Conservation (phyloP, 257 asterid species). For the Coffea canephora region DNA sequence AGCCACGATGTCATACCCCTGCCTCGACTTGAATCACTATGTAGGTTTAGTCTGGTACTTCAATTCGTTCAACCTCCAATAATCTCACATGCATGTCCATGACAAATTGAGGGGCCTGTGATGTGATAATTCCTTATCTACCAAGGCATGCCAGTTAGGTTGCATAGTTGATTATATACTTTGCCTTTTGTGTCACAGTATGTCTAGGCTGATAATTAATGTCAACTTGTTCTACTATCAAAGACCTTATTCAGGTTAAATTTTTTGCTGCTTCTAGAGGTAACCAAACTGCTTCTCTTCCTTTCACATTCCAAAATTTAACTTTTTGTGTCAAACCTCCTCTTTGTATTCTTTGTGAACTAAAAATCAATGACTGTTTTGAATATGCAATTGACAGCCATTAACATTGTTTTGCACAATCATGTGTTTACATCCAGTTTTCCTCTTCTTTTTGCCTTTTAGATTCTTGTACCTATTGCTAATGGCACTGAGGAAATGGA, state of each 20-base stretch:
- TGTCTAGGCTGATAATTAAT: background rate
- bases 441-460: slow-evolving; percentile 14
- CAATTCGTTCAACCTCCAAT: background rate
- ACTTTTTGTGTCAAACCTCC: background rate
- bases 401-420: no score
- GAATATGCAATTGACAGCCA: no score
- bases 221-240: background rate
- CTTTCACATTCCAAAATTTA: background rate
- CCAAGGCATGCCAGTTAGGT: background rate
- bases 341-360: background rate
- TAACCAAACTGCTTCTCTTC: background rate
- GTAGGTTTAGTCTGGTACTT: background rate
- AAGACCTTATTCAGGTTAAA: no score
- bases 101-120: background rate
- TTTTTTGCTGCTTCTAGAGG: background rate
- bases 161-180: background rate
- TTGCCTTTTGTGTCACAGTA: background rate
- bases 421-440: background rate
- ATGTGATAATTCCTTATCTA: background rate
- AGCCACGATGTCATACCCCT: background rate
- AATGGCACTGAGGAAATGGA: slow-evolving; percentile 97
- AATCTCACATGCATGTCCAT: background rate
- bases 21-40: background rate
- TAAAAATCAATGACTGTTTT: no score
- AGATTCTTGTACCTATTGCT: slow-evolving; percentile 98